Evolutionary conservation across 2,329 filamentous ascomycete genomes (phyloP).

Genomic region (Cadophora gregata): DNA sequence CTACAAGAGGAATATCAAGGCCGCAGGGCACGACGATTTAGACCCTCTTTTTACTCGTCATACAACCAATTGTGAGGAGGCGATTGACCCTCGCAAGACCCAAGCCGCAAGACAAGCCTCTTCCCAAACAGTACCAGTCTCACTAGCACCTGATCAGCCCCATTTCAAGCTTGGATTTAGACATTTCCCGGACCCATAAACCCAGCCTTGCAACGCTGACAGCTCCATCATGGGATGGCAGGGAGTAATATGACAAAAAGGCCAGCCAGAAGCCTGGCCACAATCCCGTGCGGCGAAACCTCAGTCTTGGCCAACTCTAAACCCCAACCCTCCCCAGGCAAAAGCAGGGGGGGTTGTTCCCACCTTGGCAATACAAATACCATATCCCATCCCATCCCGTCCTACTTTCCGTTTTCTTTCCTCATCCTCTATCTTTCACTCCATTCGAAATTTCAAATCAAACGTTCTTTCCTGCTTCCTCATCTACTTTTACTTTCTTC

Average conservation of each 20-base stretch:
- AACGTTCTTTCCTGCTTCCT: slow-evolving; percentile 29
- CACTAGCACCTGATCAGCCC: slow-evolving; percentile 34
- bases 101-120: slow-evolving; percentile 20
- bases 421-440: slow-evolving; percentile 28
- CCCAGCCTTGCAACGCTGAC: slow-evolving; percentile 30
- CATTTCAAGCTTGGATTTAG: slow-evolving; percentile 28
- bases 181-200: slow-evolving; percentile 6
- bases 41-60: background rate
- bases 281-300: slow-evolving; percentile 27
- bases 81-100: slow-evolving; percentile 9
- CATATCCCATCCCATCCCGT: slow-evolving; percentile 14
- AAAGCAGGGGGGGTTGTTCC: slow-evolving; percentile 3
- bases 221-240: slow-evolving; percentile 26
- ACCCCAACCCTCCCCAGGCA: background rate
- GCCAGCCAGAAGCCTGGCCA: slow-evolving; percentile 8
- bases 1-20: background rate
- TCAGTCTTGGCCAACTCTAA: background rate
- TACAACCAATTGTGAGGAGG: slow-evolving; percentile 18
- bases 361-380: slow-evolving; percentile 36
- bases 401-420: slow-evolving; percentile 23
- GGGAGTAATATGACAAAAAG: slow-evolving; percentile 20
- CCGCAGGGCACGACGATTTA: background rate
- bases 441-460: slow-evolving; percentile 27
- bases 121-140: slow-evolving; percentile 30
- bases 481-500: slow-evolving; percentile 30